These are phyloP conservation scores for Notholithocarpus densiflorus DNA, from an alignment of 306 rosid species.

Conservation along the genomic window DNA sequence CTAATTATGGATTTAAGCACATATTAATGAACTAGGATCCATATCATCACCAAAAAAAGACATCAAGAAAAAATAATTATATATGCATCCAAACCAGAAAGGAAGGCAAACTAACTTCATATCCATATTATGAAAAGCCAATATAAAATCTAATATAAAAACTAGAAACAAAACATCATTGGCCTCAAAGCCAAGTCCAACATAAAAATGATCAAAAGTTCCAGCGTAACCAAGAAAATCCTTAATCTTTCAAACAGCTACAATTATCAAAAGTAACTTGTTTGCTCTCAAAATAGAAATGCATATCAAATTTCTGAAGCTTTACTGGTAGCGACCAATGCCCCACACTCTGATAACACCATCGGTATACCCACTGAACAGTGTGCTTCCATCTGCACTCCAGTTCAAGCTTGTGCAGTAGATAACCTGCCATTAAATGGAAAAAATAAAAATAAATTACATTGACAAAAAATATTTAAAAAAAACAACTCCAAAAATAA, in stretches of 20 bases:
- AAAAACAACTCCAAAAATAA: neutral
- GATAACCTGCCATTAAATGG: slow-evolving; percentile 45
- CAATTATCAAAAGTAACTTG: slow-evolving; percentile 29
- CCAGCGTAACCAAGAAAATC: slow-evolving; percentile 34
- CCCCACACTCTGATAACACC: slow-evolving; percentile 98
- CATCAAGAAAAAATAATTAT: neutral
- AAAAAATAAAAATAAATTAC: neutral
- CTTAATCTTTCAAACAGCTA: slow-evolving; percentile 31
- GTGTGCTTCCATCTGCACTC: slow-evolving; percentile 95
- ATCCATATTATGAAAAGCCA: neutral
- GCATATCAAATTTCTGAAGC: slow-evolving; percentile 1
- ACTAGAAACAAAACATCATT: slow-evolving; percentile 18
- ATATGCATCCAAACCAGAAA: neutral
- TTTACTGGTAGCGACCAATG: slow-evolving; percentile 61
- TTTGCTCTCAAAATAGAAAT: slow-evolving; percentile 35
- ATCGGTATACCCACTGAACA: slow-evolving; percentile 93
- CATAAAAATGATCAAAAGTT: slow-evolving; percentile 30
- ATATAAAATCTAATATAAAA: slow-evolving; percentile 22
- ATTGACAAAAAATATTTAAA: neutral
- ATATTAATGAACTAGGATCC: neutral
- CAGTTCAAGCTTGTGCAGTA: slow-evolving; percentile 91
- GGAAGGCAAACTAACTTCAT: neutral
- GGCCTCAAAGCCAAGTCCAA: slow-evolving; percentile 54
- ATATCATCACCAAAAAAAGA: neutral
- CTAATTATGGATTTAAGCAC: neutral